Base-by-base conservation (phyloP, 345 rosid species). In the Pistacia atlantica region DNA sequence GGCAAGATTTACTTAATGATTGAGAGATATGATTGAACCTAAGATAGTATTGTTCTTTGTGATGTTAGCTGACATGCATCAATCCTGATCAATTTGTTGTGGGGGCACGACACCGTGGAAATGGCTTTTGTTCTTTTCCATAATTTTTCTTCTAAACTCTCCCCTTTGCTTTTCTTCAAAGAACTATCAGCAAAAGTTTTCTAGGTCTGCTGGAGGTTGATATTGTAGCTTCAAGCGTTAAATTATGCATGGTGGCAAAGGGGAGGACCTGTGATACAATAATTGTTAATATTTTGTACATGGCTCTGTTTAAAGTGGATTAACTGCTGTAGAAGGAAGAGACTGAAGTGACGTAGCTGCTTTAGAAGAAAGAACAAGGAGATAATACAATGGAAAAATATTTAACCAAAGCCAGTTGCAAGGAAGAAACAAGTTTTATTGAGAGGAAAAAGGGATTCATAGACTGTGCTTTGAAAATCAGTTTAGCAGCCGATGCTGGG, bases 61-160 rank as follows among this genome's bases (percentile, higher is more conserved):
- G 49, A 48, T 46, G 46, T 28, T 28, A 20, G 20, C 25, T 7
- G 20, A 31, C 48, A 60, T 46, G 75, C 25, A 46, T 28, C 38
- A 59, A 71, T 48, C 5, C 35, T 61, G 63, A 62, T 48, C 76
- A 54, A 66, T 35, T 20, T 49, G 63, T 56, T 25, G 69, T 57
- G 48, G 69, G 62, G 51, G 42, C 4, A 28, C 8, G 0, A 42
- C 20, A n/a, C 65, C 54, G 17, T 60, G 12, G 49, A 56, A 45
- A 33, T 71, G 17, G 61, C 69, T 52, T 59, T 25, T n/a, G 63
- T 72, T 42, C 37, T 61, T 20, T 65, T 45, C 14, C 58, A 35
- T 46, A 18, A 11, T 1, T 49, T 22, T n/a, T n/a, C n/a, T 64
- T 4, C n/a, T 33, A 66, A 45, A 37, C 49, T 65, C 5, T 11